phyloP scores from a whole-genome alignment of 495 filamentous ascomycete species.

The Jackrogersella minutella region DNA sequence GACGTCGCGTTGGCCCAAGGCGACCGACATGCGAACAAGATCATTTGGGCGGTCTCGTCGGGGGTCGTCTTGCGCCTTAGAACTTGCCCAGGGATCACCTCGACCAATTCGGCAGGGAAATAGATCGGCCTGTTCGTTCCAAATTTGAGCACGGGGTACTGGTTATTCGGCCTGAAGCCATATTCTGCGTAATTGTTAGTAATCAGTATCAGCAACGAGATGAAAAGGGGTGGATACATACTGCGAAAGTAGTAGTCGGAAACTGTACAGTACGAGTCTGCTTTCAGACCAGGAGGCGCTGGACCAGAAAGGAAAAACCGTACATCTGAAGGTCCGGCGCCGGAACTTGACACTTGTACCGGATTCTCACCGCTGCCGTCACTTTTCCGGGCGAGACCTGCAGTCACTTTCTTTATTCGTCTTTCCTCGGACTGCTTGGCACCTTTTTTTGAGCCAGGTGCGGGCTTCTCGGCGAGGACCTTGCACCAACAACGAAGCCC shows the following conservation, averaged over 20 bases:
- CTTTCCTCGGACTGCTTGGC: constrained; percentile 15
- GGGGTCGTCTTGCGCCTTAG: constrained; percentile 62
- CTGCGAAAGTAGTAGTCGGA: constrained; percentile 46
- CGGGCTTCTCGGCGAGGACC: constrained; percentile 55
- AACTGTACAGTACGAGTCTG: constrained; percentile 41
- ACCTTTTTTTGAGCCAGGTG: constrained; percentile 56
- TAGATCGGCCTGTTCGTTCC: constrained; percentile 68
- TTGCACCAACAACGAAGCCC: constrained; percentile 53
- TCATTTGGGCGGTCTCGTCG: constrained; percentile 69
- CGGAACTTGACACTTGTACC: constrained; percentile 48
- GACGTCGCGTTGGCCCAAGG: constrained; percentile 72
- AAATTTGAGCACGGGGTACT: constrained; percentile 73
- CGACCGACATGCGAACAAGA: constrained; percentile 71
- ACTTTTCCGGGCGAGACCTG: constrained; percentile 17
- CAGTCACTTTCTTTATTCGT: constrained; percentile 1
- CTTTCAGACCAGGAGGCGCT: constrained; percentile 36
- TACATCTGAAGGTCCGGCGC: constrained; percentile 55
- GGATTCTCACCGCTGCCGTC: constrained; percentile 36
- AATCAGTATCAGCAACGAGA: constrained; percentile 20
- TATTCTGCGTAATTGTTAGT: constrained; percentile 46
- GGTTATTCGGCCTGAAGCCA: constrained; percentile 33
- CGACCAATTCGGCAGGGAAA: constrained; percentile 71
- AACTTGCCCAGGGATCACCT: constrained; percentile 71
- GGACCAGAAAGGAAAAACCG: constrained; percentile 53
- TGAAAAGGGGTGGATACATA: constrained; percentile 20